Evolutionary conservation across 768 basidiomycete genomes (phyloP).

Genomic region (Gymnopilus junonius): DNA sequence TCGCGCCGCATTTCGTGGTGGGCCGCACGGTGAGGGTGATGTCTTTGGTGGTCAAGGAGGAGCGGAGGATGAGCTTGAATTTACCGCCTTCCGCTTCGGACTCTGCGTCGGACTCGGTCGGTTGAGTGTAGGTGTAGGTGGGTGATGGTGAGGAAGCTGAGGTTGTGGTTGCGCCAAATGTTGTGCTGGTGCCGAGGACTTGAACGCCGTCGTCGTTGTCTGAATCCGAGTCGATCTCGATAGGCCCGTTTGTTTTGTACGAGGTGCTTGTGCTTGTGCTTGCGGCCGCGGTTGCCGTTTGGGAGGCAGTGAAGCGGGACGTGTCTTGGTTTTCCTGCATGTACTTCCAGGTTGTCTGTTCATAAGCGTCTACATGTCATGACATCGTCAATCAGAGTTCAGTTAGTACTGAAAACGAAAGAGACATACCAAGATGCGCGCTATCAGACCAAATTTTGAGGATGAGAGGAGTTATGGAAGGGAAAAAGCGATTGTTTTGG

Average conservation of each 20-base stretch:
- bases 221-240: conserved; percentile 29
- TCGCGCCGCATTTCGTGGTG: conserved; percentile 76
- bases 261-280: conserved; percentile 9
- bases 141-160: conserved; percentile 1
- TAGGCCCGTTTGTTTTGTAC: conserved; percentile 7
- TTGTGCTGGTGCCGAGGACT: not conserved
- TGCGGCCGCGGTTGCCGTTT: not conserved
- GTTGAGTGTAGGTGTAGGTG: conserved; percentile 2
- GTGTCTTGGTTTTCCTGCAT: conserved; percentile 43
- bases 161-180: not conserved
- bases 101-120: conserved; percentile 40
- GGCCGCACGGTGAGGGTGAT: conserved; percentile 72
- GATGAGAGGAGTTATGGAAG: conserved; percentile 68
- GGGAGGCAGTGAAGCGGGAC: conserved; percentile 9
- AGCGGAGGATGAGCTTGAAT: conserved; percentile 71
- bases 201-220: conserved; percentile 22
- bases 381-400: not conserved
- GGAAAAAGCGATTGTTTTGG: conserved; percentile 65
- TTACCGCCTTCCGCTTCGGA: conserved; percentile 54
- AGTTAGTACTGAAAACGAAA: not conserved
- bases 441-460: conserved; percentile 67
- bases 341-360: conserved; percentile 65
- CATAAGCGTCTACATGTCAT: conserved; percentile 60
- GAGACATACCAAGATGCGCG: conserved; percentile 61
- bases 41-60: conserved; percentile 51